A percentile compares a stretch with the other conserved stretches of the same genome.
Evolutionary conservation across 768 basidiomycete species (phyloP).

Genomic region (Candolleomyces efflorescens): DNA sequence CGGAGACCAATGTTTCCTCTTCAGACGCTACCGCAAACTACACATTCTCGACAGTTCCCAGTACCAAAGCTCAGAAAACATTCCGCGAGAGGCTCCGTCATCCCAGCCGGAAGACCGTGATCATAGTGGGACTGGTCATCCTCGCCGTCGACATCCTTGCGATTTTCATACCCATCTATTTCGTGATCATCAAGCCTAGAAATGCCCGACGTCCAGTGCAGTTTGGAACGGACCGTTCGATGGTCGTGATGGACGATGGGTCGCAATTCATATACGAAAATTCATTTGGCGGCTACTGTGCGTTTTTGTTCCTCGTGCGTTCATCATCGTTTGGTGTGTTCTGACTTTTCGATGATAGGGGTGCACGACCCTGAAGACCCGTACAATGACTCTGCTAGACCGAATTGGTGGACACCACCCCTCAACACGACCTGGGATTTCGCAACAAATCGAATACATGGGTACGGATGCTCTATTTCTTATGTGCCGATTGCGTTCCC

Average conservation of each 20-base stretch:
- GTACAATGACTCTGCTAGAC: constrained; percentile 62
- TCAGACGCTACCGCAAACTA: too few relatives aligned
- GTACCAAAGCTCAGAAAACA: too few relatives aligned
- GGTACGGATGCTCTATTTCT: constrained; percentile 39
- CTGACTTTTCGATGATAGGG: constrained; percentile 31
- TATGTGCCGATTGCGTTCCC: constrained; percentile 34
- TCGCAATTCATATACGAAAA: constrained; percentile 76
- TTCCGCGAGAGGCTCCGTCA: too few relatives aligned
- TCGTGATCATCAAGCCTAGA: too few relatives aligned
- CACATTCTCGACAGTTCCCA: too few relatives aligned
- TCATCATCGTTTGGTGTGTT: not conserved
- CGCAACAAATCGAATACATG: constrained; percentile 75
- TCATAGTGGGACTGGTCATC: too few relatives aligned
- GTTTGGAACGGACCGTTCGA: constrained; percentile 54
- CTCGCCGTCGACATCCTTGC: too few relatives aligned
- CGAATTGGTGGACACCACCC: constrained; percentile 71
- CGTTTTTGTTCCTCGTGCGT: constrained; percentile 23
- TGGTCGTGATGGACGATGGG: constrained; percentile 73
- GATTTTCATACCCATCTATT: too few relatives aligned
- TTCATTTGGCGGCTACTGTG: constrained; percentile 80
- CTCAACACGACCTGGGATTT: constrained; percentile 57
- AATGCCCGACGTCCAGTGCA: too few relatives aligned
- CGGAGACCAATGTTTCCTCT: too few relatives aligned
- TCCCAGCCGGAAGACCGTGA: too few relatives aligned
- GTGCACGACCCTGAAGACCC: constrained; percentile 62